phyloP scores from a whole-genome alignment of 495 filamentous ascomycete species.

The Aspergillus nidulans region DNA sequence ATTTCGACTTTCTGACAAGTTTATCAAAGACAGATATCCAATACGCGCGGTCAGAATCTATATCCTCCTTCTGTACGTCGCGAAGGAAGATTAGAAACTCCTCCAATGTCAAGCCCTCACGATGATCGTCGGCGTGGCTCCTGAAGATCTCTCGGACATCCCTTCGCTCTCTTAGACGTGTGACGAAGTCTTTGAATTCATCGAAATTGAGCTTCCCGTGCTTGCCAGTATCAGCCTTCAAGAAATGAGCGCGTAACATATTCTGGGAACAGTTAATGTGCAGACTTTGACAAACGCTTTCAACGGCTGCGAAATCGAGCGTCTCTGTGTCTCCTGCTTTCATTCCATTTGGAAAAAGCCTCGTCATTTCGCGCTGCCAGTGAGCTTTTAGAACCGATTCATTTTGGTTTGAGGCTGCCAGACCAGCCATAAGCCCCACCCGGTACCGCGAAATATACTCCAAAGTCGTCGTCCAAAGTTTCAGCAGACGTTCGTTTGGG shows the following conservation, averaged over 20 bases:
- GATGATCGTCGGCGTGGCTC: slow-evolving; percentile 42
- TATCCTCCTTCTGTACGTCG: slow-evolving; percentile 68
- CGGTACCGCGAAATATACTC: slow-evolving; percentile 76
- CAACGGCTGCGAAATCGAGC: slow-evolving; percentile 71
- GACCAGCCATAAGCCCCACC: slow-evolving; percentile 79
- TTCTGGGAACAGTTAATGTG: slow-evolving; percentile 82
- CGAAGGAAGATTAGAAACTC: slow-evolving; percentile 76
- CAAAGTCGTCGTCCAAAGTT: slow-evolving; percentile 76
- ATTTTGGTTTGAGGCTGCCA: slow-evolving; percentile 67
- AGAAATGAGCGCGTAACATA: slow-evolving; percentile 70
- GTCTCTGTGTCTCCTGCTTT: slow-evolving; percentile 58
- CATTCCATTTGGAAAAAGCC: slow-evolving; percentile 52
- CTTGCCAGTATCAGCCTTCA: slow-evolving; percentile 59
- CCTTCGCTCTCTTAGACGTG: slow-evolving; percentile 72
- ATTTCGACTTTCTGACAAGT: slow-evolving; percentile 60
- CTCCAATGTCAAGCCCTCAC: slow-evolving; percentile 59
- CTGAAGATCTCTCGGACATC: slow-evolving; percentile 73
- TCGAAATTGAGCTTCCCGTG: slow-evolving; percentile 63
- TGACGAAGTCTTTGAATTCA: slow-evolving; percentile 79
- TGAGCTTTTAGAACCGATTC: slow-evolving; percentile 75
- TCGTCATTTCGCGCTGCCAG: slow-evolving; percentile 83
- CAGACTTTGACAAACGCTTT: slow-evolving; percentile 76
- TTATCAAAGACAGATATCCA: slow-evolving; percentile 75
- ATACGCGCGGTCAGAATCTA: slow-evolving; percentile 55
- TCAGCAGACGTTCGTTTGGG: slow-evolving; percentile 60